These are phyloP conservation scores for Ceratobasidium sp. DNA, from an alignment of 1,284 basidiomycete species.

Conservation along the genomic window DNA sequence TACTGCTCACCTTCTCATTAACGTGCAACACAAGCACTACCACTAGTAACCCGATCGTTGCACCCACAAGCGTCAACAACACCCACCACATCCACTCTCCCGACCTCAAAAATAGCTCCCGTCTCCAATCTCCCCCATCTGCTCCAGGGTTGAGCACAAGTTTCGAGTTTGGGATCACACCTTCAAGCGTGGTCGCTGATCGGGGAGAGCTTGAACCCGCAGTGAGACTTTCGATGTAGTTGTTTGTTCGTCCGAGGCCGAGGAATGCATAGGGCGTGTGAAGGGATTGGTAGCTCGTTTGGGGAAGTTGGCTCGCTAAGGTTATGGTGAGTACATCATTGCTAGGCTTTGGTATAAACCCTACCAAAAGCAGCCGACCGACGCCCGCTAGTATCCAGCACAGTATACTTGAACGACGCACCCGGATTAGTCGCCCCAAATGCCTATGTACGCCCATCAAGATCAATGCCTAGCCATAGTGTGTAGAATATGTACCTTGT, in stretches of 20 bases:
- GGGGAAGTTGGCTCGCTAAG: constrained; percentile 89
- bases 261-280: constrained; percentile 95
- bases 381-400: constrained; percentile 90
- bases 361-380: constrained; percentile 90
- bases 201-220: constrained; percentile 77
- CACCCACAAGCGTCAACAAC: constrained; percentile 81
- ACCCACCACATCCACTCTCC: constrained; percentile 99
- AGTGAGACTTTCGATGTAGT: constrained; percentile 98
- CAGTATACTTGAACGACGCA: constrained; percentile 97
- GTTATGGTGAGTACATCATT: background rate
- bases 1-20: constrained; percentile 79
- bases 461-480: background rate
- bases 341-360: constrained; percentile 43
- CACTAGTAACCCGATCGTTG: constrained; percentile 77
- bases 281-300: constrained; percentile 90
- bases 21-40: constrained; percentile 90
- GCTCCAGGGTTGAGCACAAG: constrained; percentile 84
- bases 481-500: constrained; percentile 67
- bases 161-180: constrained; percentile 97
- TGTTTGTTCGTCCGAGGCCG: constrained; percentile 98
- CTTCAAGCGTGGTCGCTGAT: constrained; percentile 76
- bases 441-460: constrained; percentile 64
- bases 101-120: constrained; percentile 90
- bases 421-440: constrained; percentile 95
- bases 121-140: constrained; percentile 76